Evolutionary conservation across 331 rosid genomes (phyloP).

Genomic region (Rosa hybrid): DNA sequence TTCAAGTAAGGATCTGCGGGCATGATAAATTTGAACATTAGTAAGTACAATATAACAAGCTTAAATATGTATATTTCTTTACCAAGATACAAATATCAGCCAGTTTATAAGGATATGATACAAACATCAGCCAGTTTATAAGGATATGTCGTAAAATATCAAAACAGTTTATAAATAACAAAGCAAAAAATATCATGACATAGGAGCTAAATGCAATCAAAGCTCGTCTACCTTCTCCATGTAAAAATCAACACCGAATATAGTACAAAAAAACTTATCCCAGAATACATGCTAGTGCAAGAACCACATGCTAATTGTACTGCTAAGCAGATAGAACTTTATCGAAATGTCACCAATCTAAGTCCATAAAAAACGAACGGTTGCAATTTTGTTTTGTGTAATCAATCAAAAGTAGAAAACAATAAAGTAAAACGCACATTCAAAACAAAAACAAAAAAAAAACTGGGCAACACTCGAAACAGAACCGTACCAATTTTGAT

Average conservation of each 20-base stretch:
- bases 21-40: constrained; percentile 20
- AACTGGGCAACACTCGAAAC: not conserved
- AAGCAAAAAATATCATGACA: not conserved
- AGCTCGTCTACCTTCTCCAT: not conserved
- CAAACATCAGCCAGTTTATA: not conserved
- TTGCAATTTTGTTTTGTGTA: not conserved
- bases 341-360: not conserved
- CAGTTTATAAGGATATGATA: not conserved
- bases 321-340: no score
- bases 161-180: not conserved
- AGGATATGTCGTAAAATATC: not conserved
- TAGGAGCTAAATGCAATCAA: not conserved
- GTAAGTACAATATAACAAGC: not conserved
- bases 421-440: not conserved
- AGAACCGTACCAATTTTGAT: constrained; percentile 73
- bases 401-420: not conserved
- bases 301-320: not conserved
- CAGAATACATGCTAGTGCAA: not conserved
- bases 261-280: not conserved
- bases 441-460: not conserved
- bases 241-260: not conserved
- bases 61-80: not conserved
- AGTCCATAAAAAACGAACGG: not conserved
- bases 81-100: not conserved
- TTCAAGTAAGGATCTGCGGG: constrained; percentile 83